Evolutionary conservation across 257 asterid genomes (phyloP), one percentile per base, ranked within the genome.

Genomic region (Parsonsia alboflavescens): DNA sequence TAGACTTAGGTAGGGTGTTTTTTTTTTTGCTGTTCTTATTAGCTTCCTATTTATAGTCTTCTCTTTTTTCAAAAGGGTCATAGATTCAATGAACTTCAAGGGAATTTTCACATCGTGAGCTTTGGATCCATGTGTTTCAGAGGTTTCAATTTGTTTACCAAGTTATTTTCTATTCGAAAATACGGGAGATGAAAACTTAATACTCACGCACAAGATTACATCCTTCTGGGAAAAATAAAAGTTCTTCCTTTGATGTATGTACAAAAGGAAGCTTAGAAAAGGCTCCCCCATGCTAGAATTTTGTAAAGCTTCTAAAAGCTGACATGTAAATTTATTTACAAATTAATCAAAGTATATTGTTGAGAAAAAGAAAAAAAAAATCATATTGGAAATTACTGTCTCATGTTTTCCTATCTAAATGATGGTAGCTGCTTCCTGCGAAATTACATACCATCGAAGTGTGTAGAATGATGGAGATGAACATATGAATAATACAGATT

Each of bases 401-500:
- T 70, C 68, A 46, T 58, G 54, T 69, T 30, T 68, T 46, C 46
- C 57, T n/a, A 58, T 26, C 75, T 45, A 76, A 61, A 52, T 45
- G 46, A 72, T 21, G 19, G 41, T 12, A 28, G 39, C 72, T 36
- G 73, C 77, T 79, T 77, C 76, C 73, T 71, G 58, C 78, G 75
- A 41, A 72, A 12, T 59, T 77, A 80, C 79, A 73, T 78, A 81
- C 83, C 77, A 73, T 39, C 42, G 19, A 54, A 61, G 59, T 48
- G 49, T 10, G 61, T 42, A 69, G 70, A 62, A 52, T 46, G 22
- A 39, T 16, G 11, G 70, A 53, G 50, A 58, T 17, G 24, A 53
- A 54, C n/a, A 78, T 33, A 33, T 10, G 12, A 53, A 54, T 7
- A 78, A 12, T n/a, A 53, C 52, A 72, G 10, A 4, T 64, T 24